Evolutionary conservation across 345 rosid species (phyloP).

Genomic region (Litchi chinensis): DNA sequence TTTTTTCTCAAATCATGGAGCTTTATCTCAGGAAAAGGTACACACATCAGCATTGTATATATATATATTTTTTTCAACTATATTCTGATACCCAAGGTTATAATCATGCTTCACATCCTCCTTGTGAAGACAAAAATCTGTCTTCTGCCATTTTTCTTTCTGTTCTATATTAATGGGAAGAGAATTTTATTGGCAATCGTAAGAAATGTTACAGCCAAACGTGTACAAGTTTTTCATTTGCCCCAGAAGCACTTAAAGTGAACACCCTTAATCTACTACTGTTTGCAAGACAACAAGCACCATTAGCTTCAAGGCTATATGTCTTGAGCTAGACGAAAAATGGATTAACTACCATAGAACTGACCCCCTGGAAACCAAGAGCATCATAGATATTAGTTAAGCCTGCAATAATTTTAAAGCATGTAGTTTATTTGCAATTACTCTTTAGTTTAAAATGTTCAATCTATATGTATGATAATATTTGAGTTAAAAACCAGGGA

Average conservation of each 20-base stretch:
- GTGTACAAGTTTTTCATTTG: background rate
- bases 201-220: background rate
- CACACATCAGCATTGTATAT: background rate
- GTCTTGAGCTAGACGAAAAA: background rate
- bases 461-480: background rate
- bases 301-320: background rate
- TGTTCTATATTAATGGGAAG: background rate
- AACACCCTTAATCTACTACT: background rate
- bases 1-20: background rate
- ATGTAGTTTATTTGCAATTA: background rate
- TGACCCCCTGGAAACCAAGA: background rate
- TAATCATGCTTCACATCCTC: background rate
- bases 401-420: no score
- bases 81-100: background rate
- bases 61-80: no score
- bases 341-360: background rate
- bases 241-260: background rate
- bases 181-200: background rate
- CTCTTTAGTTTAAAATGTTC: background rate
- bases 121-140: background rate
- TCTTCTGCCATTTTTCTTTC: background rate
- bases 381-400: no score
- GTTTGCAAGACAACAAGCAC: background rate
- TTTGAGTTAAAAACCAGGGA: background rate
- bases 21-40: background rate